Conservation (phyloP, 2,329 filamentous ascomycete genomes). For the Metarhizium robertsii region DNA sequence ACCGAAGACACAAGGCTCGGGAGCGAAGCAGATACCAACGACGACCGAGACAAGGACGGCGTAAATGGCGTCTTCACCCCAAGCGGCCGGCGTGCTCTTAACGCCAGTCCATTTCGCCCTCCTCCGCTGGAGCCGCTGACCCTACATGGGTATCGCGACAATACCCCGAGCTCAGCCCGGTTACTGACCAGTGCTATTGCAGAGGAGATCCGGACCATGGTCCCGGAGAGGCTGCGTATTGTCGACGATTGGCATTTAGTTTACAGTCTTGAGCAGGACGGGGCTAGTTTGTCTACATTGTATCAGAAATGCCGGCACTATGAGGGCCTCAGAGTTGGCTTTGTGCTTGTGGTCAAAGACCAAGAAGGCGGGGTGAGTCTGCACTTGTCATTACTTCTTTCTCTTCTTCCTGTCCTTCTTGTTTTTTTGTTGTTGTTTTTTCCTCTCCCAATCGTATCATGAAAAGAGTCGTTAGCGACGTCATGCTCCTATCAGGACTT, state of each 20-base stretch:
- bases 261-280: constrained; percentile 88
- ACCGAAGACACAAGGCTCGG: constrained; percentile 30
- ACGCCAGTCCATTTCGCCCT: constrained; percentile 68
- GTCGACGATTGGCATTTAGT: constrained; percentile 77
- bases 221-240: constrained; percentile 80
- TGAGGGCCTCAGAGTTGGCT: constrained; percentile 65
- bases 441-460: not conserved
- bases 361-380: constrained; percentile 58
- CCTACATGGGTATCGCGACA: constrained; percentile 55
- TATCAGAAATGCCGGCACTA: constrained; percentile 70
- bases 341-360: constrained; percentile 81
- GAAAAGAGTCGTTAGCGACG: not conserved
- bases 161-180: constrained; percentile 49
- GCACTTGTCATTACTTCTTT: not conserved
- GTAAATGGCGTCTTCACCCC: constrained; percentile 48
- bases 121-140: constrained; percentile 77
- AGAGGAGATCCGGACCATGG: constrained; percentile 84
- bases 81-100: constrained; percentile 36
- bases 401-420: not conserved
- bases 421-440: not conserved
- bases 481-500: not conserved
- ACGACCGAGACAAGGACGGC: constrained; percentile 28
- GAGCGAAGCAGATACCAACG: constrained; percentile 16
- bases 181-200: constrained; percentile 67
- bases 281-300: constrained; percentile 75